Evolutionary conservation across 495 filamentous ascomycete species (phyloP).

Genomic region (Lophiostoma macrostomum): DNA sequence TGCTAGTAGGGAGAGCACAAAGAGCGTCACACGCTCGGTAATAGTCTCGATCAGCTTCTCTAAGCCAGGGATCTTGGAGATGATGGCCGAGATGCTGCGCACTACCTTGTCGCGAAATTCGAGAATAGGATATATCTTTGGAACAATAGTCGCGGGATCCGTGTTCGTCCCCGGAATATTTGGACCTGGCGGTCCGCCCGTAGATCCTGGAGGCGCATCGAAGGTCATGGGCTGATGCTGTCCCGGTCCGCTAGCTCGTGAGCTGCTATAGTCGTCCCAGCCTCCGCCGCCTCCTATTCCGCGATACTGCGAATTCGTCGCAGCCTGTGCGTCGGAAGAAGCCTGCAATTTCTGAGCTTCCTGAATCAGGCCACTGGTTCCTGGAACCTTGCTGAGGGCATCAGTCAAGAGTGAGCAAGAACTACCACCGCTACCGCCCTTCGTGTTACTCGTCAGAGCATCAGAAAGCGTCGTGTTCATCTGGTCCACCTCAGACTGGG

Average conservation of each 20-base stretch:
- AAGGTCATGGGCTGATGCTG: constrained; percentile 38
- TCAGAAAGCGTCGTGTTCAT: constrained; percentile 71
- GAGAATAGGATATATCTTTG: constrained; percentile 90
- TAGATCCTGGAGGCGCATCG: constrained; percentile 49
- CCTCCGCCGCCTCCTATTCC: constrained; percentile 16
- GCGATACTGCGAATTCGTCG: constrained; percentile 26
- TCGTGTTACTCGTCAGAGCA: constrained; percentile 52
- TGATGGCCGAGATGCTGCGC: constrained; percentile 71
- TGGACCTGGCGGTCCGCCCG: constrained; percentile 47
- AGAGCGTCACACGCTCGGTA: constrained; percentile 83
- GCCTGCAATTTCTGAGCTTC: constrained; percentile 76
- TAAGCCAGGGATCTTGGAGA: constrained; percentile 89
- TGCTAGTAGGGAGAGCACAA: constrained; percentile 82
- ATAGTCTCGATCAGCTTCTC: constrained; percentile 85
- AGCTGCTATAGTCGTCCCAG: constrained; percentile 35
- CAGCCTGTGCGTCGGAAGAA: constrained; percentile 69
- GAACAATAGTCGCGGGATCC: constrained; percentile 75
- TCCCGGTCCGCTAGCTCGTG: constrained; percentile 23
- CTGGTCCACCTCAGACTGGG: constrained; percentile 90
- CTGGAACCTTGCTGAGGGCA: constrained; percentile 74
- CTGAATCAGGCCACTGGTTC: constrained; percentile 68
- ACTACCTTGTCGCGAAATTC: constrained; percentile 93
- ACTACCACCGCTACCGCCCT: constrained; percentile 39
- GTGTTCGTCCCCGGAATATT: constrained; percentile 73
- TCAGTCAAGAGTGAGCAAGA: constrained; percentile 63